These are phyloP conservation scores for Linum tenue DNA, from an alignment of 345 rosid genomes.

Conservation along the genomic window DNA sequence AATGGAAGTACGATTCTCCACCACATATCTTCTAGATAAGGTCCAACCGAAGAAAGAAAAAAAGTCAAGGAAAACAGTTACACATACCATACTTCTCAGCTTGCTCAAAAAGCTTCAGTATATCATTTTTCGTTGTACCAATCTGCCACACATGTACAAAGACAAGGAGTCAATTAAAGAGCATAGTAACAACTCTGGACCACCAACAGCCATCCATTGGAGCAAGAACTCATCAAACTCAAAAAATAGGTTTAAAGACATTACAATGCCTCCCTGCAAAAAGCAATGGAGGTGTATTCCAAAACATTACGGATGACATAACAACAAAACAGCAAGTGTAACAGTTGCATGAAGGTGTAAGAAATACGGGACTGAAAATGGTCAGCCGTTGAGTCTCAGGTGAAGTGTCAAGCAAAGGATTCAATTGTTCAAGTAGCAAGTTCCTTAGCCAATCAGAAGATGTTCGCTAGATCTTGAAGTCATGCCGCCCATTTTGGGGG, in stretches of 20 bases:
- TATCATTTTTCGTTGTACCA: slow-evolving; percentile 47
- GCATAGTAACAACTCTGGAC: background rate
- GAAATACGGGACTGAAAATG: background rate
- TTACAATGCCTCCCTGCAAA: background rate
- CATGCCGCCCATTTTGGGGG: background rate
- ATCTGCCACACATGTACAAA: slow-evolving; percentile 40
- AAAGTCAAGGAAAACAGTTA: background rate
- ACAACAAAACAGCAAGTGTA: background rate
- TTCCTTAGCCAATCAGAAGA: background rate
- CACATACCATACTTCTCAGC: slow-evolving; percentile 73
- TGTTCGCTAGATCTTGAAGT: background rate
- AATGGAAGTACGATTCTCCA: background rate
- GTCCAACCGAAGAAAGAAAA: background rate
- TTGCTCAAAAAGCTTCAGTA: slow-evolving; percentile 78
- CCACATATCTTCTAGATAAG: background rate
- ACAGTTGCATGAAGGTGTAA: background rate
- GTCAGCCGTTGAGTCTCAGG: background rate
- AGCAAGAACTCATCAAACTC: too few relatives aligned
- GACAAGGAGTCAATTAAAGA: slow-evolving; percentile 3
- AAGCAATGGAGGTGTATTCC: background rate
- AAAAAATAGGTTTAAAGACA: too few relatives aligned
- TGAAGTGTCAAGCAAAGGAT: background rate
- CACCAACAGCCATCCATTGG: background rate
- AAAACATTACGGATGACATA: background rate
- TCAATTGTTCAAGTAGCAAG: background rate